Percentiles rank a stretch among this genome's conserved stretches.
Evolutionary conservation across 768 basidiomycete species (phyloP).

Genomic region (Auricularia cornea): DNA sequence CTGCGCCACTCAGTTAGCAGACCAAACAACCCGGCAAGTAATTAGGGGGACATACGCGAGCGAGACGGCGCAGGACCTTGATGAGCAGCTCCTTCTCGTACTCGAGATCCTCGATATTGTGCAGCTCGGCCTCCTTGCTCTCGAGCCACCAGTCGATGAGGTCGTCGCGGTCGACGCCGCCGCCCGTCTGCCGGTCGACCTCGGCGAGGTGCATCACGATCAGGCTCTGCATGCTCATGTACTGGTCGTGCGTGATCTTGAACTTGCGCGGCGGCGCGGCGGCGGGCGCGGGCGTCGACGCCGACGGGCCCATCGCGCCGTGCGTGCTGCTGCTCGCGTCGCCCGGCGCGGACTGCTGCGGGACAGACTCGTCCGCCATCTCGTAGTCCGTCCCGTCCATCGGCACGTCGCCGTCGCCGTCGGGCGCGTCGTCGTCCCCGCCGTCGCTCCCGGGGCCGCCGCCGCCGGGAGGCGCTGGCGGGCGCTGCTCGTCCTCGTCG

Average conservation of each 20-base stretch:
- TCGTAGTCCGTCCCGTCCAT: slow-evolving; percentile 49
- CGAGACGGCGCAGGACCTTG: slow-evolving; percentile 82
- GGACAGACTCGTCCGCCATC: slow-evolving; percentile 37
- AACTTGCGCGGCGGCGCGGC: slow-evolving; percentile 50
- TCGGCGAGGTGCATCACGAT: slow-evolving; percentile 76
- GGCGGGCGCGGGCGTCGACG: slow-evolving; percentile 23
- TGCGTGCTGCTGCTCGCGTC: slow-evolving; percentile 25
- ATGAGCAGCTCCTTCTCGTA: slow-evolving; percentile 83
- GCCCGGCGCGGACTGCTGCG: slow-evolving; percentile 13
- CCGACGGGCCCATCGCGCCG: slow-evolving; percentile 22
- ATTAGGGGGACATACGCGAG: slow-evolving; percentile 57
- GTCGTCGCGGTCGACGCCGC: slow-evolving; percentile 81
- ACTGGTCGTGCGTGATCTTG: slow-evolving; percentile 94
- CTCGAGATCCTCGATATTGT: slow-evolving; percentile 79
- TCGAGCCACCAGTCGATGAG: slow-evolving; percentile 97
- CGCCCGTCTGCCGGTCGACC: slow-evolving; percentile 64
- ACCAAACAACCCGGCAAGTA: background rate
- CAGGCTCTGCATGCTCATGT: slow-evolving; percentile 80
- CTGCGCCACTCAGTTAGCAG: slow-evolving; percentile 29
- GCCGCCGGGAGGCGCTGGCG: background rate
- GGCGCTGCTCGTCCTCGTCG: slow-evolving; percentile 52
- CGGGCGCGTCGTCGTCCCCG: slow-evolving; percentile 25
- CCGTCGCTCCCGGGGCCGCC: slow-evolving; percentile 9
- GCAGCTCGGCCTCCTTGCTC: slow-evolving; percentile 71
- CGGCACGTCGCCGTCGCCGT: slow-evolving; percentile 50